Base-by-base conservation (phyloP, 345 rosid genomes). In the Melaleuca quinquenervia region DNA sequence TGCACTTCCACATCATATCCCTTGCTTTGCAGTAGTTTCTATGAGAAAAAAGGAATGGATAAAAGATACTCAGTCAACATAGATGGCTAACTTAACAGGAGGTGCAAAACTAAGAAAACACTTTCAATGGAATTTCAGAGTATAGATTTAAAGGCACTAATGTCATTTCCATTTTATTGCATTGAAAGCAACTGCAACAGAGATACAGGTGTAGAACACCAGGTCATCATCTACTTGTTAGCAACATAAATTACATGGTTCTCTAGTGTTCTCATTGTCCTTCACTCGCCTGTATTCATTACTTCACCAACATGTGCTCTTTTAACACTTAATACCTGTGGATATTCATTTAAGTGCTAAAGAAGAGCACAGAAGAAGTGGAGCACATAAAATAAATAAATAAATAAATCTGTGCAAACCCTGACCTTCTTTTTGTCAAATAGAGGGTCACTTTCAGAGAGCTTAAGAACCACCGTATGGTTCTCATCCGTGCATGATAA, bases 351-450 rank as follows among this genome's bases (percentile, higher is more conserved):
- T 70, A 70, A 64, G 29, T 56, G 62, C 76, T 29, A 64, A 64
- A 29, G 2, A 64, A 64, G 22, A 64, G 41, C 22, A 56, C 1
- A 5, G 51, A 56, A 84, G 27, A 58, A 56, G 18, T 1, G 32
- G 41, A 6, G 45, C 20, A 62, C 32, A 26, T 44, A 56, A 55
- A 8, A 18, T 44, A 53, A 84, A 84, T 41, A n/a, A n/a, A n/a
- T n/a, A 56, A 84, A 32, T 41, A 84, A 84, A 70, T 5, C 4
- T 70, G 48, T 18, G 41, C 75, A 54, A 18, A 85, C 41, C 82
- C 90, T 89, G 50, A 95, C 96, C 97, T 93, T 92, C 92, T 95
- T 95, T 83, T 92, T 88, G 85, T 90, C 89, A 87, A 90, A 92
- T 64, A 93, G 84, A 21, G 94, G 93, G 87, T 93, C 98, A 89